Evolutionary conservation across 2,329 filamentous ascomycete genomes (phyloP).

Genomic region (Periglandula ipomoeae): DNA sequence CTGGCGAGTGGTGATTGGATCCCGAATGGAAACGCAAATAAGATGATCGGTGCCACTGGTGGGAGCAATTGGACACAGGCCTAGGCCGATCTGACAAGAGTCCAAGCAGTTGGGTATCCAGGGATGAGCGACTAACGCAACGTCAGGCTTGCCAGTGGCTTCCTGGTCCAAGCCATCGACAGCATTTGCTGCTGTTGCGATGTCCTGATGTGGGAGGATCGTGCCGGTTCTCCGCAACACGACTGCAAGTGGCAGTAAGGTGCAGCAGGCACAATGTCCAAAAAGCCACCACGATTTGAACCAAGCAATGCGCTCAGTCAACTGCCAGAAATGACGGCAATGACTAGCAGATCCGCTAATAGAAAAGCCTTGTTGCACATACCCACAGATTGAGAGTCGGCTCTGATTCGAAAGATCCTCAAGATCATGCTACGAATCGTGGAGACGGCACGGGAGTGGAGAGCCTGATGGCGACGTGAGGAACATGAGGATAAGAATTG

Average conservation of each 20-base stretch:
- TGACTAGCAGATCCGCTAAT: neutral
- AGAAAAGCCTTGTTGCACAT: neutral
- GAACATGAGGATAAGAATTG: neutral
- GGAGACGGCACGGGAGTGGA: slow-evolving; percentile 1
- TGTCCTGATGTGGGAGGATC: neutral
- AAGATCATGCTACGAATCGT: slow-evolving; percentile 4
- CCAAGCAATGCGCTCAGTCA: neutral
- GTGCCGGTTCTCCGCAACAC: neutral
- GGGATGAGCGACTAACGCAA: slow-evolving; percentile 4
- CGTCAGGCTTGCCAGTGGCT: slow-evolving; percentile 1
- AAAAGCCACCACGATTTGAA: neutral
- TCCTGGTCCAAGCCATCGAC: neutral
- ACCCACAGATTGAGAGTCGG: neutral
- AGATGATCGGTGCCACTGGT: neutral
- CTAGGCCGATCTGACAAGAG: neutral
- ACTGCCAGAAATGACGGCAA: neutral
- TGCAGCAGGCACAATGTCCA: neutral
- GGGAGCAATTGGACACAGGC: neutral
- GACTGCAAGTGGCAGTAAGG: neutral
- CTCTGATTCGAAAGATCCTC: neutral
- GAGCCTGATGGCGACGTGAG: neutral
- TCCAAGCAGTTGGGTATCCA: neutral
- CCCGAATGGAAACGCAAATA: neutral
- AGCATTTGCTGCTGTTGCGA: neutral
- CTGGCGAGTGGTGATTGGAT: slow-evolving; percentile 8